Percentiles rank a stretch among this genome's conserved stretches.
Evolutionary conservation across 352 stramenopile species (phyloP).

Genomic region (Globisporangium barbulae): DNA sequence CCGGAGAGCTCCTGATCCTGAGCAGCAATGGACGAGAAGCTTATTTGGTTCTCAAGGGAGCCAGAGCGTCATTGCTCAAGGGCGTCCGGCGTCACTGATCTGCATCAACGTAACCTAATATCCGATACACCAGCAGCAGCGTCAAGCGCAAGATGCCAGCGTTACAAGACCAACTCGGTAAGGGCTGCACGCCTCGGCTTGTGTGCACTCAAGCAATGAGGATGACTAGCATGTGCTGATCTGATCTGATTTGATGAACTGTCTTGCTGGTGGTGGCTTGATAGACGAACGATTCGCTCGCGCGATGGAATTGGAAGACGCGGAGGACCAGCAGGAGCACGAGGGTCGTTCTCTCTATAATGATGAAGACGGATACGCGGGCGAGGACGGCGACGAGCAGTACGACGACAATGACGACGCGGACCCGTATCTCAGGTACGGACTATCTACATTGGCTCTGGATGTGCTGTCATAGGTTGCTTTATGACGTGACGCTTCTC

Average conservation of each 20-base stretch:
- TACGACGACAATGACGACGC: slow-evolving; percentile 9
- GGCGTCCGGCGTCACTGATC: background rate
- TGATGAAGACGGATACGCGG: slow-evolving; percentile 17
- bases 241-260: background rate
- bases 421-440: slow-evolving; percentile 9
- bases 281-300: slow-evolving; percentile 40
- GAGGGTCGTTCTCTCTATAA: slow-evolving; percentile 16
- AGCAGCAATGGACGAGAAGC: background rate
- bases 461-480: background rate
- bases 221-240: background rate
- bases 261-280: background rate
- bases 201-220: background rate
- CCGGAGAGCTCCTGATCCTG: background rate
- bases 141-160: slow-evolving; percentile 25
- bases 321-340: slow-evolving; percentile 25
- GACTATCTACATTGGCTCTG: background rate
- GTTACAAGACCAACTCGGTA: slow-evolving; percentile 43
- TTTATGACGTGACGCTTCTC: background rate
- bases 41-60: background rate
- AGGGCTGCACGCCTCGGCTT: background rate
- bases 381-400: slow-evolving; percentile 3
- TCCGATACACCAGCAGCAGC: background rate
- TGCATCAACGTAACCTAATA: background rate
- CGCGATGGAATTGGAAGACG: slow-evolving; percentile 30
- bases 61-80: background rate